Evolutionary conservation across 2,329 filamentous ascomycete species (phyloP), one percentile per base, ranked within the genome.

Genomic region (Colletotrichum sp.): DNA sequence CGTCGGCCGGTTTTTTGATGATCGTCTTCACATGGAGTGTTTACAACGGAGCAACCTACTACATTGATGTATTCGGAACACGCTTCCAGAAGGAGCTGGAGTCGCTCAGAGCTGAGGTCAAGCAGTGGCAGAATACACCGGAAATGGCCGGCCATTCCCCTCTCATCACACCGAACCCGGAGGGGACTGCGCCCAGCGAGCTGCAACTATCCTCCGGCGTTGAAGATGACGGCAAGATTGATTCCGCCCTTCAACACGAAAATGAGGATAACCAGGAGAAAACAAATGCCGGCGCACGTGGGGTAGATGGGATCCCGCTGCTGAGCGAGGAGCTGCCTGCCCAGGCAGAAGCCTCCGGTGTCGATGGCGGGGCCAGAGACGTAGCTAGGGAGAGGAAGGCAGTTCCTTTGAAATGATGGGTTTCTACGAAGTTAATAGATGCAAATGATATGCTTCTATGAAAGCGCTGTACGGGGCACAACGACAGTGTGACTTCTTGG

Each of bases 51-150:
- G 95, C 97, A 21, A 99, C 96, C 1, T 99, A 95, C 85, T 99
- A 99, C 85, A 99, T 99, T 82, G 97, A 99, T 81, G 95, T 99
- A 3, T 99, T 99, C 83, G 97, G 98, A 70, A 98, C 95, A 81
- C 92, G 96, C 4, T 99, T 99, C 89, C 95, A 99, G 88, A 98
- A 96, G 82, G 97, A 99, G 84, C 89, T 99, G 15, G 96, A 99
- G 83, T 91, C 94, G 69, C 91, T 99, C 86, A 96, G 94, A 85
- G 92, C 92, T 71, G 97, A 99, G 82, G 96, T 99, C 10, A 91
- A 93, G 62, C 96, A 95, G 83, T 98, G 95, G 95, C 96, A 98
- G 84, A 89, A 88, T 77, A 90, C 86, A 36, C 89, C 91, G 2
- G 90, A 92, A 18, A 79, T 88, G 10, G 82, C 81, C 73, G 73